Evolutionary conservation across 2,329 filamentous ascomycete species (phyloP).

Genomic region (Sporothrix pseudoabietina): DNA sequence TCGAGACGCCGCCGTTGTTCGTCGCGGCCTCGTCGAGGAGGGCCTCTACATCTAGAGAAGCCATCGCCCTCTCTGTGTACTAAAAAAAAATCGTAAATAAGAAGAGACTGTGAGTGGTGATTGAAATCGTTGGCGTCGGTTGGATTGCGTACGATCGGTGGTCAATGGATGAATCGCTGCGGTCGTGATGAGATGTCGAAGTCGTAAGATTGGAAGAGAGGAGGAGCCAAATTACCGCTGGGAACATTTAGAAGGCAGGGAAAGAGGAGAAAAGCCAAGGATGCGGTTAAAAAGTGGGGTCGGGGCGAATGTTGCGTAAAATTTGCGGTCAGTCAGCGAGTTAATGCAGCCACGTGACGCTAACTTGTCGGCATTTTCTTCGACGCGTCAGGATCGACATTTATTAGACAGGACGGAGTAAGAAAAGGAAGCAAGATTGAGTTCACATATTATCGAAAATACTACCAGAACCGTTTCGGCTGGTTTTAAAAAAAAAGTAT

Average conservation of each 20-base stretch:
- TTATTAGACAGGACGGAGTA: not conserved
- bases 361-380: not conserved
- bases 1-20: constrained; percentile 40
- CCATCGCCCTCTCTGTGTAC: constrained; percentile 50
- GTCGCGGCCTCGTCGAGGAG: constrained; percentile 83
- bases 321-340: constrained; percentile 13
- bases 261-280: not conserved
- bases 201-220: not conserved
- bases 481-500: not conserved
- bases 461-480: not conserved
- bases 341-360: constrained; percentile 10
- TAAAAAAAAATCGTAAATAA: not conserved
- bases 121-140: not conserved
- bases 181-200: not conserved
- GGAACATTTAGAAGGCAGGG: not conserved
- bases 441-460: not conserved
- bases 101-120: not conserved
- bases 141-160: not conserved
- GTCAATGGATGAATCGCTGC: not conserved
- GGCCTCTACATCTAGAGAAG: constrained; percentile 80
- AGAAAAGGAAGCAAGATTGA: not conserved
- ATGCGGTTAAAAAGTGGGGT: constrained; percentile 15
- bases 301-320: constrained; percentile 18
- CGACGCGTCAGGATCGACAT: not conserved
- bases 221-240: constrained; percentile 1